Evolutionary conservation across 2,329 filamentous ascomycete species (phyloP).

Genomic region (Alternaria atra): DNA sequence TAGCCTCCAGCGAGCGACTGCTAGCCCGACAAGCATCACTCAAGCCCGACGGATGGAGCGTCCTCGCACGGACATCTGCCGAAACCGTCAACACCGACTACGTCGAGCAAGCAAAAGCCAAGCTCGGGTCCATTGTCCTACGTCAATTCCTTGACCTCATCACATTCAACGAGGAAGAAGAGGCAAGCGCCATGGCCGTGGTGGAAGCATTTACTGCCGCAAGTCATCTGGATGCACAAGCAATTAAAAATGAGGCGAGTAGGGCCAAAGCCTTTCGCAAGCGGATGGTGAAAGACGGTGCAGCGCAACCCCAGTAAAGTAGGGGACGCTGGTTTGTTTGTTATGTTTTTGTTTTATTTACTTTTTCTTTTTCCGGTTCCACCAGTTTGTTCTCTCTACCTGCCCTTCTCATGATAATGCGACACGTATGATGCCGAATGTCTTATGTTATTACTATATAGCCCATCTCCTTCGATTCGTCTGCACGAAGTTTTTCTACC

Average conservation of each 20-base stretch:
- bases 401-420: constrained; percentile 23
- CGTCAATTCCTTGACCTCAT: constrained; percentile 39
- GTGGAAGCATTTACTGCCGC: constrained; percentile 42
- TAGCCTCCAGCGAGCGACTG: constrained; percentile 40
- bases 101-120: constrained; percentile 34
- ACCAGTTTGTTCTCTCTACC: constrained; percentile 1
- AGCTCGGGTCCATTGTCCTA: constrained; percentile 39
- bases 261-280: constrained; percentile 39
- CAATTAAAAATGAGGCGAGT: constrained; percentile 22
- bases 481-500: not conserved
- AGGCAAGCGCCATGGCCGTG: constrained; percentile 28
- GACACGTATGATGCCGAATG: constrained; percentile 23
- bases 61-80: constrained; percentile 35
- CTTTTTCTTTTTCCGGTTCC: not conserved
- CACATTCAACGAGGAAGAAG: constrained; percentile 31
- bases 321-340: constrained; percentile 11
- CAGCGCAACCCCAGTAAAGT: constrained; percentile 8
- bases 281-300: constrained; percentile 27
- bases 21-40: constrained; percentile 36
- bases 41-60: constrained; percentile 34
- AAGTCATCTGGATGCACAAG: constrained; percentile 35
- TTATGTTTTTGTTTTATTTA: not conserved
- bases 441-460: constrained; percentile 23
- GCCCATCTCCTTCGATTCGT: constrained; percentile 14
- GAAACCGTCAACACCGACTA: constrained; percentile 32